phyloP scores from a whole-genome alignment of 768 basidiomycete species.

The Phanerodontia chrysosporium region DNA sequence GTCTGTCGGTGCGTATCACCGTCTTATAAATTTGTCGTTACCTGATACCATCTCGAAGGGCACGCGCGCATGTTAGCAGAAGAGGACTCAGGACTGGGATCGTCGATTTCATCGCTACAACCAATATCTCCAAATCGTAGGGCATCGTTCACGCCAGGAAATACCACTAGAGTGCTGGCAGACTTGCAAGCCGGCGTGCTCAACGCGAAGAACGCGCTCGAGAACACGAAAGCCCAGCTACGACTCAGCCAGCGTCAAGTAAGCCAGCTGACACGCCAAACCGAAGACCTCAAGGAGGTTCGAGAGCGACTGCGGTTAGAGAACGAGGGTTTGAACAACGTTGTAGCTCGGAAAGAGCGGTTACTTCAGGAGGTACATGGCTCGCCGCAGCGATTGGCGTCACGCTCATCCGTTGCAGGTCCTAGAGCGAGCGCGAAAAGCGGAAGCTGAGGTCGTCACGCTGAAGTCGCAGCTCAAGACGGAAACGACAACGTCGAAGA shows the following conservation, averaged over 20 bases:
- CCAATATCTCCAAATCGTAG: slow-evolving; percentile 47
- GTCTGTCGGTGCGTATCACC: background rate
- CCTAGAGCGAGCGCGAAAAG: slow-evolving; percentile 80
- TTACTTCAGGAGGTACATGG: slow-evolving; percentile 72
- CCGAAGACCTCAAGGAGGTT: slow-evolving; percentile 85
- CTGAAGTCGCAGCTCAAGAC: slow-evolving; percentile 71
- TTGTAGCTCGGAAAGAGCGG: slow-evolving; percentile 84
- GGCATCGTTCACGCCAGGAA: slow-evolving; percentile 64
- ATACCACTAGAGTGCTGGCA: slow-evolving; percentile 83
- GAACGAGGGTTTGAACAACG: slow-evolving; percentile 85
- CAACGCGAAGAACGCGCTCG: slow-evolving; percentile 74
- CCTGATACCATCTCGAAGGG: slow-evolving; percentile 38
- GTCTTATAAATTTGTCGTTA: background rate
- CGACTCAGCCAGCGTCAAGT: slow-evolving; percentile 79
- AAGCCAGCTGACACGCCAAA: slow-evolving; percentile 78
- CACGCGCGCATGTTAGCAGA: slow-evolving; percentile 83
- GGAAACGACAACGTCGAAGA: slow-evolving; percentile 70
- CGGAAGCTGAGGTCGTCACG: slow-evolving; percentile 68
- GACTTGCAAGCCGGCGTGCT: slow-evolving; percentile 83
- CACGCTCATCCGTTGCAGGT: slow-evolving; percentile 22
- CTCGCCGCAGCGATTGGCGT: background rate
- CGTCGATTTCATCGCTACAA: slow-evolving; percentile 34
- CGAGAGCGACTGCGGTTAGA: slow-evolving; percentile 78
- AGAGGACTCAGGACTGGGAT: slow-evolving; percentile 41
- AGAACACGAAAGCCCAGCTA: slow-evolving; percentile 82